Percentiles rank a stretch among this genome's conserved stretches.
These are phyloP conservation scores for Cryphonectria naterciae DNA, from an alignment of 2,329 filamentous ascomycete species.

Conservation along the genomic window DNA sequence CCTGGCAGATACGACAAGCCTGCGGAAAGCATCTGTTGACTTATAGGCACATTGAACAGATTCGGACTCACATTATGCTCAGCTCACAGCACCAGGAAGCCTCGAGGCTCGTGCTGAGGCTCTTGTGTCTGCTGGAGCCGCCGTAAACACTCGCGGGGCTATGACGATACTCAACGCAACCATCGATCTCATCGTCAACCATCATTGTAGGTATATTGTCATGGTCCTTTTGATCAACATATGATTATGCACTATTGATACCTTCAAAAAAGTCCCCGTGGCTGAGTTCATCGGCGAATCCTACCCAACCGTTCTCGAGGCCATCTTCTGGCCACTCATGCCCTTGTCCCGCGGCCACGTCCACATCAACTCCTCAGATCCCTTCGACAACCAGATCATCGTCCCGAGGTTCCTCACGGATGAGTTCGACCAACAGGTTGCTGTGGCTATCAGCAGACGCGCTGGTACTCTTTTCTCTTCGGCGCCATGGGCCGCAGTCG, in stretches of 20 bases:
- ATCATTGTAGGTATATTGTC: conserved; percentile 18
- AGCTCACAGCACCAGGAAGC: background rate
- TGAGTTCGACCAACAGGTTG: conserved; percentile 32
- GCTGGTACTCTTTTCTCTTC: conserved; percentile 31
- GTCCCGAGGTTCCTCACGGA: conserved; percentile 33
- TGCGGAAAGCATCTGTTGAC: background rate
- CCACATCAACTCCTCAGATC: conserved; percentile 32
- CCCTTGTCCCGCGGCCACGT: conserved; percentile 34
- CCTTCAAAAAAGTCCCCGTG: conserved; percentile 29
- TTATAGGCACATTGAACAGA: background rate
- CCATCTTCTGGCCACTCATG: conserved; percentile 34
- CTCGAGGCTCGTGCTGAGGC: conserved; percentile 29
- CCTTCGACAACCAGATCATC: conserved; percentile 31
- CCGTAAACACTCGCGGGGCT: conserved; percentile 31
- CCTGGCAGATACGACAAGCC: background rate
- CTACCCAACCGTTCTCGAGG: conserved; percentile 26
- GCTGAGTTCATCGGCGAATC: conserved; percentile 30
- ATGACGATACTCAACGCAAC: conserved; percentile 32
- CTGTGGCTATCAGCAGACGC: conserved; percentile 27
- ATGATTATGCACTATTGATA: background rate
- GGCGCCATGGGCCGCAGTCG: conserved; percentile 27
- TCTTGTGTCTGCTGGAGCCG: conserved; percentile 32
- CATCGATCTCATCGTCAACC: conserved; percentile 30
- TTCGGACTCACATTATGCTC: background rate
- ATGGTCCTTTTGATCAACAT: accelerated